Evolutionary conservation across 305 asterid species (phyloP).

Genomic region (Lippia alba): DNA sequence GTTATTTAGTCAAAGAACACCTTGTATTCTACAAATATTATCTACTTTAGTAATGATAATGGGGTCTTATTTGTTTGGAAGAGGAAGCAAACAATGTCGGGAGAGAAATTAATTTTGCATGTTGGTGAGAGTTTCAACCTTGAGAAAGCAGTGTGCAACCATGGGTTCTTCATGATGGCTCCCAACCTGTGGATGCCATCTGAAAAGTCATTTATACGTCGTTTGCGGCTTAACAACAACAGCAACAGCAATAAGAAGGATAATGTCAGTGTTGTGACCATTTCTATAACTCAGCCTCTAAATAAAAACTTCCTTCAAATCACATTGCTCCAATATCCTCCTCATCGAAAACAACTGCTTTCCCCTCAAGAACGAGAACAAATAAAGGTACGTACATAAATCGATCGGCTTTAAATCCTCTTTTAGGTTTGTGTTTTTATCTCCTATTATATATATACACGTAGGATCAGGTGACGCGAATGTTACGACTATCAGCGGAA

Average conservation of each 20-base stretch:
- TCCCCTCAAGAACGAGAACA: slow-evolving; percentile 29
- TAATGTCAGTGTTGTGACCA: neutral
- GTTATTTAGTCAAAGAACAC: too few species aligned
- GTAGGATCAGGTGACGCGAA: slow-evolving; percentile 50
- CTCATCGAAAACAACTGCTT: neutral
- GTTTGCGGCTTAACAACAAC: neutral
- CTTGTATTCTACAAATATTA: too few species aligned
- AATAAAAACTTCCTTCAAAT: slow-evolving; percentile 14
- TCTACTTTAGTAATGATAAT: too few species aligned
- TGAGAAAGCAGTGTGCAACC: neutral
- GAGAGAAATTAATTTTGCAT: too few species aligned
- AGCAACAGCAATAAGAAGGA: too few species aligned
- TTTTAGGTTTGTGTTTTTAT: neutral
- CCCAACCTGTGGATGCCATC: neutral
- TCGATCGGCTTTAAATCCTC: neutral
- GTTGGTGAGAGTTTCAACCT: neutral
- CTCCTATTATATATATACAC: neutral
- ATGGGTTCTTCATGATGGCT: neutral
- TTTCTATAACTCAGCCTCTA: slow-evolving; percentile 34
- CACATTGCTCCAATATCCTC: slow-evolving; percentile 1
- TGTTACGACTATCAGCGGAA: slow-evolving; percentile 46
- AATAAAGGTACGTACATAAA: slow-evolving; percentile 33
- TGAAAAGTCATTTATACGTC: neutral
- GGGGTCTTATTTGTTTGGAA: too few species aligned
- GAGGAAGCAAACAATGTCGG: neutral